Percentiles rank a stretch among this genome's conserved stretches.
Conservation (phyloP, 2,329 filamentous ascomycete species). For the Ophiocordyceps robertsii region DNA sequence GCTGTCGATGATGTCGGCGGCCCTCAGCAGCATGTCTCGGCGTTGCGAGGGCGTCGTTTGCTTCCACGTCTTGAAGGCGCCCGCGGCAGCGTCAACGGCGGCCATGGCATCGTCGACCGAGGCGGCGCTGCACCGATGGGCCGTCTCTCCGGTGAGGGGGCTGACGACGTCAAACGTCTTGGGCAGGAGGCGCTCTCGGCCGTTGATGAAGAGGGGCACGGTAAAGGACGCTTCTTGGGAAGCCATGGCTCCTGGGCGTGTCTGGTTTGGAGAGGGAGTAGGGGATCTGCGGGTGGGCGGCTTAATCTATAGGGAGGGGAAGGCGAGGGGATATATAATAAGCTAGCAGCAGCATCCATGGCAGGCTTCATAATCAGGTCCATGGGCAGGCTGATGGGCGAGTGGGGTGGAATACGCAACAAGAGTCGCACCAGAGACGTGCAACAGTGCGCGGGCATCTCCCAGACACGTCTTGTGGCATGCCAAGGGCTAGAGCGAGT, state of each 20-base stretch:
- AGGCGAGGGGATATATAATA: too few relatives aligned
- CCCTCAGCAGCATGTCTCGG: conserved; percentile 57
- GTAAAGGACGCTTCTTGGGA: conserved; percentile 15
- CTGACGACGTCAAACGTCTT: conserved; percentile 16
- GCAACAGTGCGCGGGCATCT: too few relatives aligned
- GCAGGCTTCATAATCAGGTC: too few relatives aligned
- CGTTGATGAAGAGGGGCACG: conserved; percentile 29
- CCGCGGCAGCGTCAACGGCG: conserved; percentile 41
- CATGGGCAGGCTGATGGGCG: too few relatives aligned
- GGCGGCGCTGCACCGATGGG: conserved; percentile 3
- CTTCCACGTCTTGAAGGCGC: conserved; percentile 57
- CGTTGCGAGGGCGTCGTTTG: conserved; percentile 45
- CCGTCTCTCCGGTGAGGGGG: neutral
- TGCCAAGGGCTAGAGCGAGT: too few relatives aligned
- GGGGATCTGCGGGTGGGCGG: neutral
- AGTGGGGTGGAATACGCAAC: too few relatives aligned
- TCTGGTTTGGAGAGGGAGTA: neutral
- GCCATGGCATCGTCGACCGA: conserved; percentile 39
- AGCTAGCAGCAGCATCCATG: too few relatives aligned
- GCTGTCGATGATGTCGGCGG: conserved; percentile 48
- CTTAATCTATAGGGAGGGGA: too few relatives aligned
- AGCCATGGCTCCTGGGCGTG: neutral
- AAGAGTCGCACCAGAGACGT: too few relatives aligned
- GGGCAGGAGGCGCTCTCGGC: conserved; percentile 27
- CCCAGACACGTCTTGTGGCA: too few relatives aligned